Evolutionary conservation across 495 filamentous ascomycete genomes (phyloP), one percentile per base, ranked within the genome.

Genomic region (Penicillium cinerascens): DNA sequence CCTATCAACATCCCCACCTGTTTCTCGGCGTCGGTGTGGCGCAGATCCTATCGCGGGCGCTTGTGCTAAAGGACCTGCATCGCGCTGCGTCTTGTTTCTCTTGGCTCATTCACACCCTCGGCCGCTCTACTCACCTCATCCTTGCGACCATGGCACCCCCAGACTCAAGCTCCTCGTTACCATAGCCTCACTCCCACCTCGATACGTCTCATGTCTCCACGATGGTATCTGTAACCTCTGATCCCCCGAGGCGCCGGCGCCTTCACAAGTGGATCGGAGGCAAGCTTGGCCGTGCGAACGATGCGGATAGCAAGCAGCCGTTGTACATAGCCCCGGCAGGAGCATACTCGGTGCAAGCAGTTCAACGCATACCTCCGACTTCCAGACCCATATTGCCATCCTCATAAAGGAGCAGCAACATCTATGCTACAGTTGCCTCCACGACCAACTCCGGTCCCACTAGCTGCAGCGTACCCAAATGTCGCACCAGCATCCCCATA

Each of bases 351-450:
- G 40, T 37, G 10, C 39, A 51, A 3, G 39, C 11, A 15, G 7
- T 47, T 37, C 44, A 47, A 17, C 5, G 29, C 20, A n/a, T 13
- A 47, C 18, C 16, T 23, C 29, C 27, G n/a, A 21, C 45, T 20
- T 16, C 35, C 25, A 46, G 11, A 0, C 18, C 37, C 47, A 33
- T 51, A 35, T 27, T 11, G 42, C 8, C 13, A 43, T 10, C 26
- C 13, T 16, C 39, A 47, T 11, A 29, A 29, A 1, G 26, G 4
- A 1, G 38, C 20, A 20, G 22, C 37, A 8, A 2, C 41, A 11
- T 50, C 44, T 5, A 42, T 55, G 22, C 25, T 29, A 27, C 53
- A 41, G 21, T 25, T 44, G 26, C 48, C 48, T 27, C 18, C 48
- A 21, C 38, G 16, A 42, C 48, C 23, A 13, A 36, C 9, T 6